Evolutionary conservation across 805 yeast species (phyloP), one percentile per base, ranked within the genome.

Genomic region (Ogataea methanolica): DNA sequence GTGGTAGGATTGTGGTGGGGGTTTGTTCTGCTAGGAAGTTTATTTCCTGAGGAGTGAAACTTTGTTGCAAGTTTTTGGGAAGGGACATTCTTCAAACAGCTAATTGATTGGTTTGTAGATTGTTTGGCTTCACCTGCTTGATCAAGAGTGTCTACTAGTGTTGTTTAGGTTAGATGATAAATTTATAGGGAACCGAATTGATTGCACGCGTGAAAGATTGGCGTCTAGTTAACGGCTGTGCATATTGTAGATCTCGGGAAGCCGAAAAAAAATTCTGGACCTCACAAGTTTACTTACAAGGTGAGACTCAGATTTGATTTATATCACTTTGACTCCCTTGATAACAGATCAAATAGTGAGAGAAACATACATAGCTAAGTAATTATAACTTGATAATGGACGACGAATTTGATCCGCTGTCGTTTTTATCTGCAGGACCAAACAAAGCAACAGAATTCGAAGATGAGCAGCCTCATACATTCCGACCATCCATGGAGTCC

Each of bases 1-100:
- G 73, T 5, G 97, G 96, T n/a, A 90, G 73, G 11, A 91, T 83
- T 22, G 81, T 76, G 7, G 90, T 75, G 4, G 63, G 66, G 48
- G 85, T 89, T 62, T 86, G 88, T 60, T 94, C 97, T 2, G 96
- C 94, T 26, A 89, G 70, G 58, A 88, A 94, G 55, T 82, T 86
- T 39, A 91, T 72, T 62, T 92, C 98, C 16, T 82, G 73, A 0
- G 96, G 90, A 35, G 83, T 70, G 44, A 90, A 78, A 15, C 82
- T 79, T 49, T 71, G 68, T 50, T 75, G 78, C 26, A 78, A 68
- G 34, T 72, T 66, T 5, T 64, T 60, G 3, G 92, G 90, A 29
- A 86, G 69, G 5, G 89, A 76, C 95, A 86, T 86, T 12, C 6
- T 16, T 11, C 14, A 8, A 8, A 6, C 12, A 2, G 23, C 12